Base-by-base conservation (phyloP, 805 yeast genomes). In the Metschnikowia peoriensis region DNA sequence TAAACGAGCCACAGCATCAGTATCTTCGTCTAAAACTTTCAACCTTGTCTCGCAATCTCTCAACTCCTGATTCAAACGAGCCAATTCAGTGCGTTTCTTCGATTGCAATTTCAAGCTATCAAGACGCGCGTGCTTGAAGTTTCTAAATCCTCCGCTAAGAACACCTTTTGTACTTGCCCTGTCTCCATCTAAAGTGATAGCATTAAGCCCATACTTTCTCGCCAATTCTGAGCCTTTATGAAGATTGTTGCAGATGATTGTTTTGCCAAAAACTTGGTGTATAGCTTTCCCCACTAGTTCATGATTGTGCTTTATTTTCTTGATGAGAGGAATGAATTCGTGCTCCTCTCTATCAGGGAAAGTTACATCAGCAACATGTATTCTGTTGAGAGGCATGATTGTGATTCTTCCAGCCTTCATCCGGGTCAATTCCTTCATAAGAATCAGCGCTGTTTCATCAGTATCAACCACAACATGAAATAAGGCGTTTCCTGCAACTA, bases 131-230 rank as follows among this genome's bases (percentile, higher is more conserved):
- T 72, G 62, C 53, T 80, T 81, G 59, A 77, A 80, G 60, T 89
- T 94, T 59, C 88, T 80, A 61, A 80, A 89, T 46, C 98, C 98
- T 68, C 98, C 98, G 27, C 89, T 84, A 43, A 94, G 67, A 1
- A 87, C 88, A 67, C 99, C 99, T 58, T 77, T 82, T 44, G 82
- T 83, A 60, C 89, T 96, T 46, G 89, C 89, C 57, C 89, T 76
- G 65, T 94, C 98, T 59, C 99, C 99, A 66, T 89, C 96, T 15
- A 93, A 71, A 0, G 99, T 94, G 14, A 94, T 87, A 0, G 96
- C 88, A 60, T 81, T 84, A 27, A 92, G 69, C 32, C 81, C 80
- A 65, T 75, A 80, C 9, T 72, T 68, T 44, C 80, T 80, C 0
- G 96, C 84, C 29, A 88, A 70, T 58, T 83, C 85, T 2, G 85